phyloP scores from a whole-genome alignment of 2,329 filamentous ascomycete species.

The Drechslerella dactyloides region DNA sequence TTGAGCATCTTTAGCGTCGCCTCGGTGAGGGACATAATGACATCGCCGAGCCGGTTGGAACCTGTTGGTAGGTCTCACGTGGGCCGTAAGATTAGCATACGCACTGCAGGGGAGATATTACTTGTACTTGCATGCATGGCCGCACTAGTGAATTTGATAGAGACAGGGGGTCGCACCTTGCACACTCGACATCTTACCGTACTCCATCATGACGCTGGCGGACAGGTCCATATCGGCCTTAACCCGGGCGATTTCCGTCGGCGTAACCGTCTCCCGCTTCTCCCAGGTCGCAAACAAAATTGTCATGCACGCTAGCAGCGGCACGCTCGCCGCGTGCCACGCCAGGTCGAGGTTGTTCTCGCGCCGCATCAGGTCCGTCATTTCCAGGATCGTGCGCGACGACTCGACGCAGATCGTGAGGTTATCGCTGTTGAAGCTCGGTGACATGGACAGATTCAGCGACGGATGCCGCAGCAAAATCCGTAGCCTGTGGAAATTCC shows the following conservation, averaged over 20 bases:
- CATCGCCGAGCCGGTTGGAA: slow-evolving; percentile 35
- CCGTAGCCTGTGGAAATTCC: slow-evolving; percentile 58
- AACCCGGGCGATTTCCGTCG: slow-evolving; percentile 67
- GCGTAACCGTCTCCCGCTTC: slow-evolving; percentile 67
- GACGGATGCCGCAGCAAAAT: slow-evolving; percentile 69
- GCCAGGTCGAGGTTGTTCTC: slow-evolving; percentile 75
- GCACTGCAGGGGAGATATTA: too few relatives aligned
- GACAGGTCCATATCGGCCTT: slow-evolving; percentile 73
- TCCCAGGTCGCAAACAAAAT: slow-evolving; percentile 74
- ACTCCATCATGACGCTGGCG: slow-evolving; percentile 71
- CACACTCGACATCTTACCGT: slow-evolving; percentile 70
- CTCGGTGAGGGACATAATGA: slow-evolving; percentile 40
- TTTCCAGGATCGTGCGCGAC: slow-evolving; percentile 68
- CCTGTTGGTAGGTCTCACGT: slow-evolving; percentile 35
- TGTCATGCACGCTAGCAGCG: slow-evolving; percentile 75
- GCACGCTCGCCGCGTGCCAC: slow-evolving; percentile 76
- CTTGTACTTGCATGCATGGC: neutral
- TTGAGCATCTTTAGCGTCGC: slow-evolving; percentile 46
- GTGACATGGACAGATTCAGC: slow-evolving; percentile 65
- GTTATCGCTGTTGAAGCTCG: slow-evolving; percentile 67
- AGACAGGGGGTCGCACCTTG: neutral
- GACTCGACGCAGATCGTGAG: slow-evolving; percentile 71
- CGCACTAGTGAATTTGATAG: neutral
- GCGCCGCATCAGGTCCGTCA: slow-evolving; percentile 67
- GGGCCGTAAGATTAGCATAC: slow-evolving; percentile 6